Percentiles rank a stretch among this genome's conserved stretches.
Evolutionary conservation across 2,329 filamentous ascomycete genomes (phyloP).

Genomic region (Magnaporthiopsis rhizophila): DNA sequence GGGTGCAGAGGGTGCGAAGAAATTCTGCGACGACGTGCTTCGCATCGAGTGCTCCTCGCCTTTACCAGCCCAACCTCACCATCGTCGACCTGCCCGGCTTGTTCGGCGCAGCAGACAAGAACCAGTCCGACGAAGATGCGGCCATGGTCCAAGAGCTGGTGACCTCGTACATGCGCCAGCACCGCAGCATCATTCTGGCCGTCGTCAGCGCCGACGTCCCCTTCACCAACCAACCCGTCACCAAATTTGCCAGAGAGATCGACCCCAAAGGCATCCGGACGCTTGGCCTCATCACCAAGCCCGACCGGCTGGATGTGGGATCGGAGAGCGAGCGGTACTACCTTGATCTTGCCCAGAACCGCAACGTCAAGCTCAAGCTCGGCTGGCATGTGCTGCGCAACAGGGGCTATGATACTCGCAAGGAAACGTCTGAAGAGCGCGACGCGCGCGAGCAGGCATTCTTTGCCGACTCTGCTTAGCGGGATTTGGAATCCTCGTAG

Average conservation of each 20-base stretch:
- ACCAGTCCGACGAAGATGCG: constrained; percentile 35
- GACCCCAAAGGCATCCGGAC: constrained; percentile 31
- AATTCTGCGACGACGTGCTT: constrained; percentile 39
- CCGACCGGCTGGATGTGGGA: constrained; percentile 30
- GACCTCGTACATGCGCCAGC: constrained; percentile 45
- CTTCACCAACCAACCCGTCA: constrained; percentile 49
- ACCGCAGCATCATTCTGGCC: constrained; percentile 51
- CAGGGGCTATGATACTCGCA: constrained; percentile 26
- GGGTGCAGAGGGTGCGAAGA: constrained; percentile 23
- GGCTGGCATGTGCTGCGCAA: constrained; percentile 48
- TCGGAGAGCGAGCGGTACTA: constrained; percentile 33
- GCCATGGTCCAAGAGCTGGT: constrained; percentile 39
- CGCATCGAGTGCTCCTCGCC: constrained; percentile 40
- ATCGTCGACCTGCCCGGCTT: constrained; percentile 53
- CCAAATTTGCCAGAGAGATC: constrained; percentile 35
- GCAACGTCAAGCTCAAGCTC: constrained; percentile 36
- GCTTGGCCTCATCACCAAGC: constrained; percentile 51
- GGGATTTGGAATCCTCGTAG: constrained; percentile 21
- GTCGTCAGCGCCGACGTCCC: constrained; percentile 44
- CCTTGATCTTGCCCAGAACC: constrained; percentile 34
- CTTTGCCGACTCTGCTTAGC: constrained; percentile 34
- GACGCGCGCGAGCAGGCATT: constrained; percentile 33
- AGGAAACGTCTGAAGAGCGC: constrained; percentile 23
- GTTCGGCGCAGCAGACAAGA: constrained; percentile 37
- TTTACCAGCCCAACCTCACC: constrained; percentile 40